Percentiles rank a stretch among this genome's conserved stretches.
phyloP scores from a whole-genome alignment of 2,329 filamentous ascomycete species.

The Cladophialophora bantiana region DNA sequence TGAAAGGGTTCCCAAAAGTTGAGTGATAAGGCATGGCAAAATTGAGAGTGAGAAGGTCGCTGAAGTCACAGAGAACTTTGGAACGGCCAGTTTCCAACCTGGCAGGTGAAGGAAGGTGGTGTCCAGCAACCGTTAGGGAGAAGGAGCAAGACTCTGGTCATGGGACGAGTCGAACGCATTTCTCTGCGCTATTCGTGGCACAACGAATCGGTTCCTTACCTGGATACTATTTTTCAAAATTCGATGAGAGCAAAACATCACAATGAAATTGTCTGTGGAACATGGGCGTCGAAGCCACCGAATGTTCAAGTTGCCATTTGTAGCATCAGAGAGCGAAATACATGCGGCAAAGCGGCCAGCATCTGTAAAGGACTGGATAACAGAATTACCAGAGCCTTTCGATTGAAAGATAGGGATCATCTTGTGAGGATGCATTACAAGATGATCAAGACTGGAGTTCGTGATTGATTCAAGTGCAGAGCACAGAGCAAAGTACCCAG shows the following conservation, averaged over 20 bases:
- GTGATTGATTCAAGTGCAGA: no score
- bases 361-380: not conserved
- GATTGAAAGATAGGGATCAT: not conserved
- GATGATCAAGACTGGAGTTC: not conserved
- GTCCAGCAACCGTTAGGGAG: not conserved
- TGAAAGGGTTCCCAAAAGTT: conserved; percentile 35
- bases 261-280: conserved; percentile 34
- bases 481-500: no score
- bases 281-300: conserved; percentile 32
- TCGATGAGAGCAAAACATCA: conserved; percentile 14
- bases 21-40: conserved; percentile 36
- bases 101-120: conserved; percentile 23
- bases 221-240: conserved; percentile 6
- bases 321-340: not conserved
- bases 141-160: conserved; percentile 10
- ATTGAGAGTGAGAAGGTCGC: conserved; percentile 10
- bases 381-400: not conserved
- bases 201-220: conserved; percentile 1
- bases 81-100: conserved; percentile 24
- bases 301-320: conserved; percentile 2
- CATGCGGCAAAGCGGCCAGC: not conserved
- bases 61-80: not conserved
- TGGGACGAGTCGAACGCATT: not conserved
- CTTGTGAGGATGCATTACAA: not conserved
- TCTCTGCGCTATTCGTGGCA: not conserved